These are phyloP conservation scores for Sanghuangporus sanghuang DNA, from an alignment of 1,284 basidiomycete genomes.

Conservation along the genomic window DNA sequence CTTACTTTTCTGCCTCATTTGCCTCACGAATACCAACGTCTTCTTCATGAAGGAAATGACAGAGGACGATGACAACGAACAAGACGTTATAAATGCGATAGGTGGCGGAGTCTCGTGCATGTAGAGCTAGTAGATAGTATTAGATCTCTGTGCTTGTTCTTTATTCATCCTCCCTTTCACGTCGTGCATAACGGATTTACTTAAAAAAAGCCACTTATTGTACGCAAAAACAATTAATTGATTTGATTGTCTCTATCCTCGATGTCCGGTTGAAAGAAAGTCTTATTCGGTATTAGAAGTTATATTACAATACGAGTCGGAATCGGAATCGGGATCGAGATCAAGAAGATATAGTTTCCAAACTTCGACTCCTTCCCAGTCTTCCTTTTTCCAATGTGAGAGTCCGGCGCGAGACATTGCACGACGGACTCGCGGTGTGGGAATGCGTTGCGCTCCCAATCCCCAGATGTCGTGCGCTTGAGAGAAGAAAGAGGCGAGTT, in stretches of 20 bases:
- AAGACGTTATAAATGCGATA: too few relatives aligned
- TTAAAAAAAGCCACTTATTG: neutral
- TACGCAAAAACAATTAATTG: conserved; percentile 18
- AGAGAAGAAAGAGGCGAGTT: conserved; percentile 57
- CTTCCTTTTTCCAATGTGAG: conserved; percentile 50
- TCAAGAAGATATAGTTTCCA: conserved; percentile 51
- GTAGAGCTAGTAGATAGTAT: neutral
- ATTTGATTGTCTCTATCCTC: conserved; percentile 21
- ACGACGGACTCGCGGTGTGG: conserved; percentile 54
- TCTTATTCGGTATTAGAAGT: neutral
- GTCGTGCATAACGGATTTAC: neutral
- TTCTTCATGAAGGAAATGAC: neutral
- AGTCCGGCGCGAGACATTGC: conserved; percentile 54
- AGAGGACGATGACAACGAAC: neutral
- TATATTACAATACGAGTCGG: neutral
- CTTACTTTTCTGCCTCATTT: neutral
- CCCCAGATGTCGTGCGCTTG: conserved; percentile 39
- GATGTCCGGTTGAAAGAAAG: too few relatives aligned
- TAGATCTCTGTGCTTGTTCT: neutral
- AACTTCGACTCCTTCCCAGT: conserved; percentile 75
- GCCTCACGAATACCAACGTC: neutral
- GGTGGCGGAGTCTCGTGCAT: neutral
- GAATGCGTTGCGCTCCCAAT: conserved; percentile 56
- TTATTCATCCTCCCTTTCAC: neutral
- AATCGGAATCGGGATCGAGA: neutral